Base-by-base conservation (phyloP, 2,329 filamentous ascomycete species). In the Arthrobotrys iridis region DNA sequence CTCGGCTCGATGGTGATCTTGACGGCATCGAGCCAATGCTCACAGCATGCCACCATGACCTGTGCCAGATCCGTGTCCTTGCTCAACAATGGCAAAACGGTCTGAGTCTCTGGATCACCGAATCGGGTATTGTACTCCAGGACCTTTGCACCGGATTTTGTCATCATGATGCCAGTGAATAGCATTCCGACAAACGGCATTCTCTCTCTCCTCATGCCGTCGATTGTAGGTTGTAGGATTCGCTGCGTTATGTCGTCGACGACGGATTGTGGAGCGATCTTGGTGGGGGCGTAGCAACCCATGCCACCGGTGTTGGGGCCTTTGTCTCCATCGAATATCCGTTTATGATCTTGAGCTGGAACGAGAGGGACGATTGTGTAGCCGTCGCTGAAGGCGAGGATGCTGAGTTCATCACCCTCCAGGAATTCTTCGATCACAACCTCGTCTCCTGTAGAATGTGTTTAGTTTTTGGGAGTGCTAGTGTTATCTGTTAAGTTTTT, bases 301-400 rank as follows among this genome's bases (percentile, higher is more conserved):
- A 98, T 98, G 41, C 95, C 95, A 73, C 94, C 95, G 1, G 95
- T 98, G 84, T 98, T 98, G 37, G 93, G 92, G 0, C 95, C 95
- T 57, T 88, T 86, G 81, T 98, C 94, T 64, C 91, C 92, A 80
- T 99, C 95, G 62, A 91, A 91, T 77, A 96, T 93, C 77, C 93
- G 88, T 87, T 99, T 98, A 85, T 99, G 95, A 82, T 98, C 95
- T 82, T 99, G 95, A 1, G 94, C 94, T 0, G 95, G 90, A 3
- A 94, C 94, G 7, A 98, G 85, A 6, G 91, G 93, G 80, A 88
- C 87, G 81, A 96, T 91, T 0, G 90, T 90, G 81, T 91, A 90
- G 59, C 95, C 95, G 81, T 99, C 95, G 80, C 90, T 92, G 83
- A 99, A 97, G 30, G 90, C 93, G 55, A 99, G 85, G 77, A 99